A percentile compares a stretch with the other conserved stretches of the same genome.
Conservation (phyloP, 1,284 basidiomycete species). For the Ceratobasidium sp. region DNA sequence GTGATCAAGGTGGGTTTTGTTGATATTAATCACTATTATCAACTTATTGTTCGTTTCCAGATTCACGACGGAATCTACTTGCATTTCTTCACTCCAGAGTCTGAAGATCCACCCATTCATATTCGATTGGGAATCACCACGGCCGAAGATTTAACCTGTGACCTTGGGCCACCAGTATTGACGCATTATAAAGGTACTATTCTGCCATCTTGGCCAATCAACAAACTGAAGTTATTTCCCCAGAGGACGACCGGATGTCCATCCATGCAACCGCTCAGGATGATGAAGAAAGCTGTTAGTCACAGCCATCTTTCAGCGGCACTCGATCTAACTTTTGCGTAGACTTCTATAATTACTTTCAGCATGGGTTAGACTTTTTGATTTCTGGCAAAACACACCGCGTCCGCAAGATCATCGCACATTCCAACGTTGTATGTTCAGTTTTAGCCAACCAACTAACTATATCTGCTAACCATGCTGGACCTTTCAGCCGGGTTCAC, state of each 20-base stretch:
- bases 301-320: not conserved
- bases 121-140: conserved; percentile 79
- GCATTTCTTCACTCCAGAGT: conserved; percentile 57
- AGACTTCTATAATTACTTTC: conserved; percentile 94
- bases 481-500: conserved; percentile 72
- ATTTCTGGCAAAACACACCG: conserved; percentile 69
- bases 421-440: conserved; percentile 78
- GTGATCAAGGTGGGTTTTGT: conserved; percentile 64
- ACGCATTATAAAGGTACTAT: conserved; percentile 67
- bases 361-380: conserved; percentile 79
- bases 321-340: conserved; percentile 48
- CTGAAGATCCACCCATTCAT: conserved; percentile 55
- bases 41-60: conserved; percentile 52
- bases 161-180: conserved; percentile 77
- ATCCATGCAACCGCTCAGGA: conserved; percentile 66
- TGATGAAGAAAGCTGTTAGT: conserved; percentile 45
- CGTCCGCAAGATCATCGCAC: conserved; percentile 82
- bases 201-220: not conserved
- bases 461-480: not conserved
- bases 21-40: conserved; percentile 12
- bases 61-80: conserved; percentile 74
- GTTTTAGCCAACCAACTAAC: not conserved
- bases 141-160: conserved; percentile 76
- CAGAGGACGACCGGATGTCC: conserved; percentile 80
- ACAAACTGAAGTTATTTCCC: not conserved